Conservation (phyloP, 108 stramenopile genomes). For the Discostella stelligeroides region DNA sequence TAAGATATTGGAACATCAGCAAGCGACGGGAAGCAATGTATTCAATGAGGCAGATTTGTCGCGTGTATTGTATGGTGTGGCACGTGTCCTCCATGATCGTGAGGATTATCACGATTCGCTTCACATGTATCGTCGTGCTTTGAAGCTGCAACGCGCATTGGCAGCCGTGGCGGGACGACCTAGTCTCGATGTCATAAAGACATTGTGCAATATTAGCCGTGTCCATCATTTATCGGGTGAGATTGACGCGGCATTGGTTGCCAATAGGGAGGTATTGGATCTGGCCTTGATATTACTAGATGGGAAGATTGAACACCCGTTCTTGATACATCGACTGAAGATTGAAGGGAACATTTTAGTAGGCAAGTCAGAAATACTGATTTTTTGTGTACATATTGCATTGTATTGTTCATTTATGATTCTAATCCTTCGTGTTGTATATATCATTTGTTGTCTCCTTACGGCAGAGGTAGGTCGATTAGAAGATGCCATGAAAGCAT, state of each 20-base stretch:
- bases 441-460: no score
- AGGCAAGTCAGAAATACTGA: no score
- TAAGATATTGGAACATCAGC: slow-evolving; percentile 48
- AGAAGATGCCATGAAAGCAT: slow-evolving; percentile 52
- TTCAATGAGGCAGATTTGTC: slow-evolving; percentile 39
- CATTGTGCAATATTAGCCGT: slow-evolving; percentile 50
- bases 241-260: slow-evolving; percentile 41
- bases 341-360: slow-evolving; percentile 47
- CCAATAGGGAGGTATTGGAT: slow-evolving; percentile 43
- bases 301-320: slow-evolving; percentile 51
- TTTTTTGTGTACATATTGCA: no score
- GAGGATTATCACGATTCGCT: slow-evolving; percentile 57
- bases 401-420: no score
- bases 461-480: slow-evolving; percentile 49
- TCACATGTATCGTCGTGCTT: slow-evolving; percentile 49
- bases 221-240: slow-evolving; percentile 51
- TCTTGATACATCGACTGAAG: slow-evolving; percentile 44
- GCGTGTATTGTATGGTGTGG: slow-evolving; percentile 45
- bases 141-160: slow-evolving; percentile 28
- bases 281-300: slow-evolving; percentile 21
- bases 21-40: slow-evolving; percentile 25
- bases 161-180: slow-evolving; percentile 23
- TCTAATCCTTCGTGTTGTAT: no score
- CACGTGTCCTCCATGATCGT: slow-evolving; percentile 52
- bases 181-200: slow-evolving; percentile 42